Conservation (phyloP, 2,329 filamentous ascomycete species). For the Trichoderma semiorbis region DNA sequence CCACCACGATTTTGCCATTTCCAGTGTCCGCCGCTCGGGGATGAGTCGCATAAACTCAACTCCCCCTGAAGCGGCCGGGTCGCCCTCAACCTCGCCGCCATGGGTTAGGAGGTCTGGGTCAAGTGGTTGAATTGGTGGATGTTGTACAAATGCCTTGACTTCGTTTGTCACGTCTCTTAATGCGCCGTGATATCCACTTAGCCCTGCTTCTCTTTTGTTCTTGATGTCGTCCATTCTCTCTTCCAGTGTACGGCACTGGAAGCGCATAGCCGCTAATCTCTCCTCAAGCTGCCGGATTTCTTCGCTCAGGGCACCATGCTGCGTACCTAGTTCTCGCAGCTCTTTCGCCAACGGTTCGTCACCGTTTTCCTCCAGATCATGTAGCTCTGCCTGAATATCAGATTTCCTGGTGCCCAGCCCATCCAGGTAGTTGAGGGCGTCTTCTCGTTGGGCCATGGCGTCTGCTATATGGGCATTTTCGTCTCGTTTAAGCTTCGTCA, state of each 20-base stretch:
- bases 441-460: slow-evolving; percentile 54
- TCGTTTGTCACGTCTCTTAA: slow-evolving; percentile 63
- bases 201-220: slow-evolving; percentile 65
- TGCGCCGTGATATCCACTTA: slow-evolving; percentile 68
- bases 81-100: slow-evolving; percentile 19
- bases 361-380: slow-evolving; percentile 51
- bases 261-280: slow-evolving; percentile 58
- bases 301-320: slow-evolving; percentile 50
- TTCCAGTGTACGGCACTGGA: slow-evolving; percentile 55
- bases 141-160: slow-evolving; percentile 55
- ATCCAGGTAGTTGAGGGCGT: slow-evolving; percentile 56
- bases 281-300: slow-evolving; percentile 66
- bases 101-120: slow-evolving; percentile 43
- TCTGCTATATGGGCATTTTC: slow-evolving; percentile 60
- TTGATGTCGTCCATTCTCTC: slow-evolving; percentile 59
- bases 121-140: slow-evolving; percentile 53
- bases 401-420: slow-evolving; percentile 48
- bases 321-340: slow-evolving; percentile 56
- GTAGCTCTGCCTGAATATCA: slow-evolving; percentile 50
- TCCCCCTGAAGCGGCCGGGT: slow-evolving; percentile 36
- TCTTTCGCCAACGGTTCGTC: slow-evolving; percentile 59
- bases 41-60: slow-evolving; percentile 58
- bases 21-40: slow-evolving; percentile 61
- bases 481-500: slow-evolving; percentile 64
- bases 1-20: slow-evolving; percentile 71